Evolutionary conservation across 441 rosid species (phyloP), one percentile per base, ranked within the genome.

Genomic region (Populus hybrid): DNA sequence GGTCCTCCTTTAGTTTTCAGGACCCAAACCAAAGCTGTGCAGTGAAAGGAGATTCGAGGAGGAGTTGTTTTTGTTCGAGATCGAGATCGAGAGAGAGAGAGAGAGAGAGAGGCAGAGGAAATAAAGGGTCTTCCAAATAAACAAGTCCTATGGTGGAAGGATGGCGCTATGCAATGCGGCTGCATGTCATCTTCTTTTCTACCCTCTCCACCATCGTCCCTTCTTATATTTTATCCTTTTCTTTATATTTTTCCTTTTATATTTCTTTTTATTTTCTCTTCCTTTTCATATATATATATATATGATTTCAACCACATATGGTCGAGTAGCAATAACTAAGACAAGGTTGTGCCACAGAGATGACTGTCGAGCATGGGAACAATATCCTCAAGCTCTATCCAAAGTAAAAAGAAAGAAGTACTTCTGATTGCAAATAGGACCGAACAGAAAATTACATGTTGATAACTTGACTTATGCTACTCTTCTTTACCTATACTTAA

Each of bases 181-280:
- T 30, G 32, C 34, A 73, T 80, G 82, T 67, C 79, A 59, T 70
- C 79, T 72, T 77, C 79, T 73, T 30, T 79, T 83, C 77, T 59
- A 3, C 24, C 30, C 2, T 28, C 61, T 54, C 61, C 6, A 66
- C 32, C 34, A 2, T 20, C 2, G 24, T 40, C 4, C 14, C 12
- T 42, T 32, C 30, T 32, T 35, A 30, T 21, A 20, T 42, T 32
- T 30, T 50, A 24, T 10, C n/a, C 5, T 14, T 14, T 1, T 50
- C 20, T 4, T 4, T 18, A 6, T n/a, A 30, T 30, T 30, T 3
- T 28, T 28, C 30, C 30, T 28, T 28, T 28, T 28, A 28, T 28
- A 28, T 30, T 40, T 28, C 1, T 69, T 66, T 30, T 23, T 66
- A 1, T 11, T 28, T 30, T 23, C 35, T 16, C 7, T 50, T 50